Percentiles rank a stretch among this genome's conserved stretches.
These are phyloP conservation scores for Domatiomyces globalis DNA, from an alignment of 2,329 filamentous ascomycete species.

Conservation along the genomic window DNA sequence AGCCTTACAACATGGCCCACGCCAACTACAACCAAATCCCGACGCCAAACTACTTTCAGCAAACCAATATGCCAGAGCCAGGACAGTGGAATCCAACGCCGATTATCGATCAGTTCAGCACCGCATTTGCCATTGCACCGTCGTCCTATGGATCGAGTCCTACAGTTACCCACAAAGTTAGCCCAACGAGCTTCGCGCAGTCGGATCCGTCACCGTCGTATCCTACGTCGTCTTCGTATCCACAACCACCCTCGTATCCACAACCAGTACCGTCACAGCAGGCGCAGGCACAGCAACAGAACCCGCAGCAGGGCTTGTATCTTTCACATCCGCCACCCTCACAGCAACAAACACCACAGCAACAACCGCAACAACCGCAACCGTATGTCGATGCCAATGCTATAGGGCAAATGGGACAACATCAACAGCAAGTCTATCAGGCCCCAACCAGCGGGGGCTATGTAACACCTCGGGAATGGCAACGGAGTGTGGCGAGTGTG, in stretches of 20 bases:
- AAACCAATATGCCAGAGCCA: neutral
- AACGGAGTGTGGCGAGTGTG: conserved; percentile 35
- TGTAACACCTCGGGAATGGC: conserved; percentile 34
- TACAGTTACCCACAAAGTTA: conserved; percentile 27
- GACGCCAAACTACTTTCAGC: conserved; percentile 18
- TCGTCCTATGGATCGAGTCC: conserved; percentile 18
- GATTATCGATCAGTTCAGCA: conserved; percentile 81
- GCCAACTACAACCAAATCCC: conserved; percentile 9
- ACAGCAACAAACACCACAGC: conserved; percentile 3
- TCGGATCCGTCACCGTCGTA: conserved; percentile 1
- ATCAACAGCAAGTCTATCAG: conserved; percentile 17
- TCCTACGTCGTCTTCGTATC: conserved; percentile 3
- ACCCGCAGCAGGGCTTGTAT: neutral
- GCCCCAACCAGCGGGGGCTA: conserved; percentile 21
- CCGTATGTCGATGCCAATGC: conserved; percentile 4
- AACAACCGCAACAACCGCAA: conserved; percentile 9
- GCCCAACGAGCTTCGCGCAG: neutral
- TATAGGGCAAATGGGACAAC: conserved; percentile 5
- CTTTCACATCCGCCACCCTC: neutral
- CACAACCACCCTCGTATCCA: conserved; percentile 13
- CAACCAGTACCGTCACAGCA: conserved; percentile 1
- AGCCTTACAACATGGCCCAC: conserved; percentile 7
- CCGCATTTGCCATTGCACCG: conserved; percentile 68
- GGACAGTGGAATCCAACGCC: conserved; percentile 71
- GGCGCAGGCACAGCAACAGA: neutral